Percentiles rank a stretch among this genome's conserved stretches.
These are phyloP conservation scores for Uromyces viciae-fabae DNA, from an alignment of 1,284 basidiomycete genomes.

Conservation along the genomic window DNA sequence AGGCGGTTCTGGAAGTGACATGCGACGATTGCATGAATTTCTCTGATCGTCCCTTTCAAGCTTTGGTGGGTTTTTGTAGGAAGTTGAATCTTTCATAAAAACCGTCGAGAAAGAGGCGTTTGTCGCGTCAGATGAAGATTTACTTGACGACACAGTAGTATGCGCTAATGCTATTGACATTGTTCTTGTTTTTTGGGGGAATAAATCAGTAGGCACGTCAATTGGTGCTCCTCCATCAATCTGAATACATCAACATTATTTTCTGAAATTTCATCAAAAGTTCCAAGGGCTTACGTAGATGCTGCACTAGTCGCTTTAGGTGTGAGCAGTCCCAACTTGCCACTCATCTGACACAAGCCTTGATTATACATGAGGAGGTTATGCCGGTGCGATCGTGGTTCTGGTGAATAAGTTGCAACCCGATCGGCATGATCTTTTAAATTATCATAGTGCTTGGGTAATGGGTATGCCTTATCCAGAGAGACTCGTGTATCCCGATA, in stretches of 20 bases:
- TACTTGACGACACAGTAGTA: background rate
- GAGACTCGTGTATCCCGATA: background rate
- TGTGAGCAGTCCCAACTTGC: background rate
- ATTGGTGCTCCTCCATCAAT: no score
- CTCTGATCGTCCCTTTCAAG: background rate
- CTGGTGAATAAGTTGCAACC: background rate
- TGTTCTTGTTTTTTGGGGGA: no score
- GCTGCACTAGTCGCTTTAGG: constrained; percentile 12
- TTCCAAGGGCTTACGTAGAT: constrained; percentile 3
- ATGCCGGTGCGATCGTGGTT: background rate
- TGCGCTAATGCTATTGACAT: constrained; percentile 5
- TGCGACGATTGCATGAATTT: background rate
- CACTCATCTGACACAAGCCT: constrained; percentile 18
- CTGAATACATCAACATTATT: no score
- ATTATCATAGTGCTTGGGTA: background rate
- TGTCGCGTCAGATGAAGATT: background rate
- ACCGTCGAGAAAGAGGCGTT: constrained; percentile 4
- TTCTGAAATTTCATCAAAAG: background rate
- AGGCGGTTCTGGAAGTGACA: background rate
- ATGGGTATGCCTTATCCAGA: background rate
- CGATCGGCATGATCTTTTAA: no score
- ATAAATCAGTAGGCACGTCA: no score
- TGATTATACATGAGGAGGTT: constrained; percentile 14
- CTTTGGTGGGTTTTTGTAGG: background rate
- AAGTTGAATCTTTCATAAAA: background rate